phyloP scores from a whole-genome alignment of 1,284 basidiomycete genomes.

The Ganoderma boninense region DNA sequence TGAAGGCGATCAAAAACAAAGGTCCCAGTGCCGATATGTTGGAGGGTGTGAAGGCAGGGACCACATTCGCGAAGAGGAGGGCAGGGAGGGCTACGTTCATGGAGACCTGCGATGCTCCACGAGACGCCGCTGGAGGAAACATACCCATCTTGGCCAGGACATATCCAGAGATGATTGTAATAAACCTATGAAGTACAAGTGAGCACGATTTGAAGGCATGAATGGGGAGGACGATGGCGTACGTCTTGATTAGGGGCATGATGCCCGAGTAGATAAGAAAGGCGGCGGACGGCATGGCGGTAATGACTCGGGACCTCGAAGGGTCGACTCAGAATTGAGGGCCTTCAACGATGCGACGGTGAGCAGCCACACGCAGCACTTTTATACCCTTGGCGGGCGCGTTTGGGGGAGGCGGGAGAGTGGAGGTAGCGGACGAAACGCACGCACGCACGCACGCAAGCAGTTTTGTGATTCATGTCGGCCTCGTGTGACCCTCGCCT shows the following conservation, averaged over 20 bases:
- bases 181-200: constrained; percentile 33
- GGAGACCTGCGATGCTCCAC: constrained; percentile 48
- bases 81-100: constrained; percentile 50
- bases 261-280: constrained; percentile 44
- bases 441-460: neutral
- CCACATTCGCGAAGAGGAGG: constrained; percentile 51
- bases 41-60: constrained; percentile 48
- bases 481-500: neutral
- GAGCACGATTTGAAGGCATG: neutral
- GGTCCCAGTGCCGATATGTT: constrained; percentile 48
- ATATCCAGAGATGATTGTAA: constrained; percentile 47
- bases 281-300: constrained; percentile 36
- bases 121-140: constrained; percentile 46
- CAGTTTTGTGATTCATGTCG: constrained; percentile 18
- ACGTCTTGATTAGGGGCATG: constrained; percentile 45
- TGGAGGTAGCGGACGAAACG: constrained; percentile 16
- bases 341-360: neutral
- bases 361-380: neutral
- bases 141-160: constrained; percentile 43
- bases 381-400: constrained; percentile 16
- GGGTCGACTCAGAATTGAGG: neutral
- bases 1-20: constrained; percentile 46
- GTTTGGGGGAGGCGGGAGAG: neutral
- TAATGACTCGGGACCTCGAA: constrained; percentile 2
- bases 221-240: constrained; percentile 13